These are phyloP conservation scores for Metarhizium rileyi DNA, from an alignment of 2,329 filamentous ascomycete genomes.

Conservation along the genomic window DNA sequence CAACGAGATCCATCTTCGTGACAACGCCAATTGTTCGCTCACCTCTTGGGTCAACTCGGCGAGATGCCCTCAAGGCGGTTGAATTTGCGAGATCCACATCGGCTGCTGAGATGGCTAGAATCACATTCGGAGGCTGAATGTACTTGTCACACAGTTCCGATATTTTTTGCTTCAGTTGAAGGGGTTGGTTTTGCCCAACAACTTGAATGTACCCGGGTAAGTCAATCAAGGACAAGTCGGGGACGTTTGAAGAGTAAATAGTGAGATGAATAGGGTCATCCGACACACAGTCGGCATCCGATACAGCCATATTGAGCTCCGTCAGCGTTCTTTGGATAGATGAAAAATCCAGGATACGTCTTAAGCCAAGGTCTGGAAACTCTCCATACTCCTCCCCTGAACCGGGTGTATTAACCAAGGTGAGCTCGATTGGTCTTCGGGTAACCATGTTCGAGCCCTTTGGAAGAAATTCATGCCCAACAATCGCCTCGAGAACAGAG, in stretches of 20 bases:
- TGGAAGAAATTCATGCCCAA: conserved; percentile 93
- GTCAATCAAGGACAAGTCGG: conserved; percentile 91
- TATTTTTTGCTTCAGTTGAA: conserved; percentile 91
- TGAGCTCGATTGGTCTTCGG: conserved; percentile 87
- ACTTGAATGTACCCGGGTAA: conserved; percentile 97
- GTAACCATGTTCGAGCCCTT: conserved; percentile 99
- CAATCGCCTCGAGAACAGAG: conserved; percentile 91
- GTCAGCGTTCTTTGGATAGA: conserved; percentile 90
- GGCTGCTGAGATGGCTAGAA: conserved; percentile 91
- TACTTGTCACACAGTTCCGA: conserved; percentile 96
- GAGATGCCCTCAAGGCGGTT: conserved; percentile 78
- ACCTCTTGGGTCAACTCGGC: conserved; percentile 84
- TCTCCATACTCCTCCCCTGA: conserved; percentile 86
- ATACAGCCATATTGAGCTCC: conserved; percentile 87
- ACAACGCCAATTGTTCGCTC: conserved; percentile 98
- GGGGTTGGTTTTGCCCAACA: conserved; percentile 78
- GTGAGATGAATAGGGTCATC: conserved; percentile 95
- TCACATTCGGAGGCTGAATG: conserved; percentile 91
- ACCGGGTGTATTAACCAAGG: conserved; percentile 87
- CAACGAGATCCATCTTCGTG: conserved; percentile 97
- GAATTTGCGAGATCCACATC: conserved; percentile 97
- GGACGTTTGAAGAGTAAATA: conserved; percentile 91
- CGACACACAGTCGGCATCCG: conserved; percentile 82
- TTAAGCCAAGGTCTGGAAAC: conserved; percentile 83
- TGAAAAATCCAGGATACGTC: conserved; percentile 83